Base-by-base conservation (phyloP, 805 yeast species). In the Yamadazyma insecticola region DNA sequence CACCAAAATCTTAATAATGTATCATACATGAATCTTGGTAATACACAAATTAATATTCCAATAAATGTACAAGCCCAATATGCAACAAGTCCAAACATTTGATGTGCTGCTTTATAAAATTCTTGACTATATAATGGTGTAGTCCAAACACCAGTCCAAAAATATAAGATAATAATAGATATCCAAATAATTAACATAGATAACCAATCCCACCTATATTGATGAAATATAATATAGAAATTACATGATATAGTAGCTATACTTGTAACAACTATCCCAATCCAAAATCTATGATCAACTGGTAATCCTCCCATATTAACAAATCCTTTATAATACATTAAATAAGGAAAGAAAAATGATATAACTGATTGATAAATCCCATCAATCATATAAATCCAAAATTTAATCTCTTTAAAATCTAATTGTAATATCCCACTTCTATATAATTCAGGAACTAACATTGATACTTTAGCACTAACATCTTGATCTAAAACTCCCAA, bases 81-180 rank as follows among this genome's bases (percentile, higher is more conserved):
- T 4, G 75, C 46, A 2, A 76, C 65, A 9, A 74, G 53, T 1
- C 84, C 85, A 51, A 77, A 81, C 29, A 79, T 50, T 43, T 74
- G 76, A 4, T 77, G 71, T 15, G 78, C 89, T 17, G 81, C 73
- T 45, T 76, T 76, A 54, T 77, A 83, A 43, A 75, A 80, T 46
- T 81, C 88, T 8, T 35, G 50, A 35, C 81, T 64, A 28, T 49
- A 51, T 2, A 61, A 30, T 0, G 74, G 50, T 3, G 83, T 63
- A 10, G 86, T 71, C 90, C 90, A 84, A 28, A 81, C 66, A 41
- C 90, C 90, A 1, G 89, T 77, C 94, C 94, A 84, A 18, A 71
- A 79, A 51, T 73, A 79, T 20, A 82, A 63, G 12, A 81, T 45
- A 16, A 82, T 40, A 26, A 78, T 68, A 2, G 90, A 81, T 13